Evolutionary conservation across 2,329 filamentous ascomycete species (phyloP).

Genomic region (Fusarium multiceps): DNA sequence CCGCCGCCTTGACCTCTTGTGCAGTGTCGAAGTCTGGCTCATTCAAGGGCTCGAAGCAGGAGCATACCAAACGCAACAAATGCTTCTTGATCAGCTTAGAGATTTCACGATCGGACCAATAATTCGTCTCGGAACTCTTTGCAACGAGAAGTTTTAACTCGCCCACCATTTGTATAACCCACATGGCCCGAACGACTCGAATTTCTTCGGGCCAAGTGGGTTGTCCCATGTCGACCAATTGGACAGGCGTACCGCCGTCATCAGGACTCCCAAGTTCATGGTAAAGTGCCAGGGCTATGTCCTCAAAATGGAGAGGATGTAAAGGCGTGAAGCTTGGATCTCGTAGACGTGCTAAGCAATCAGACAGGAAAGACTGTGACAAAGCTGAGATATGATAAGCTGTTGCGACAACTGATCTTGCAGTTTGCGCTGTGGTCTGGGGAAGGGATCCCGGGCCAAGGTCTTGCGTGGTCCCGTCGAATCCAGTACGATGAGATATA

Average conservation of each 20-base stretch:
- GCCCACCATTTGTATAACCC: slow-evolving; percentile 31
- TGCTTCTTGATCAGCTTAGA: background rate
- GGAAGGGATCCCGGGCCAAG: too few species aligned
- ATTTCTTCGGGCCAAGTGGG: slow-evolving; percentile 43
- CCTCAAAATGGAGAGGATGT: background rate
- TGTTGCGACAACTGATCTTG: background rate
- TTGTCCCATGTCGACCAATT: slow-evolving; percentile 20
- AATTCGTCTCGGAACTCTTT: background rate
- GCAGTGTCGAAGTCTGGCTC: background rate
- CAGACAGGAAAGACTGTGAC: background rate
- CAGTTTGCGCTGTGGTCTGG: too few species aligned
- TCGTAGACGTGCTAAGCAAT: slow-evolving; percentile 2
- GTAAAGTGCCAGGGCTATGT: background rate
- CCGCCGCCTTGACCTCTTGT: slow-evolving; percentile 10
- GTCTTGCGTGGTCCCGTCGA: too few species aligned
- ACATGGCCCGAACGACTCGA: slow-evolving; percentile 37
- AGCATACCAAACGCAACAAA: background rate
- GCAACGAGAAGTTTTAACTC: slow-evolving; percentile 4
- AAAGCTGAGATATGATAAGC: background rate
- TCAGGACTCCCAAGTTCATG: slow-evolving; percentile 10
- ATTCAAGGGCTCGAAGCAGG: too few species aligned
- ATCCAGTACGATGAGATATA: too few species aligned
- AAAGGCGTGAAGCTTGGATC: slow-evolving; percentile 27
- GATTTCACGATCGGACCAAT: background rate
- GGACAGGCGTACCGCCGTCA: slow-evolving; percentile 3